Evolutionary conservation across 305 asterid genomes (phyloP), one percentile per base, ranked within the genome.

Genomic region (Solanum hybrid): DNA sequence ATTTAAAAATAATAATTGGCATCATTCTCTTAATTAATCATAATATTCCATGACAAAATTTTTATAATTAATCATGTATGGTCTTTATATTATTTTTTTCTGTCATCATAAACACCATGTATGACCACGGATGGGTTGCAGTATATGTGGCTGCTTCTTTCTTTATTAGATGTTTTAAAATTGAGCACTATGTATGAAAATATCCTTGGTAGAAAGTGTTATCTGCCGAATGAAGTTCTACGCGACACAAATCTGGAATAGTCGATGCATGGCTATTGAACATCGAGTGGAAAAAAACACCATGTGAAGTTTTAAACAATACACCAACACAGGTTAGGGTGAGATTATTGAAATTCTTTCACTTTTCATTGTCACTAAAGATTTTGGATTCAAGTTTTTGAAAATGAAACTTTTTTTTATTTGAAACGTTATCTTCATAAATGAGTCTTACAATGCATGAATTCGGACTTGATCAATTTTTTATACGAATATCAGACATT

Each of bases 111-210:
- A 73, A 73, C 20, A 6, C 18, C 5, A 26, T 18, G 10, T 57
- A 57, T 10, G n/a, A 57, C 1, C 2, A 6, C 0, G 4, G 0
- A 57, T 57, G n/a, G 3, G 4, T 8, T 16, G 4, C 2, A 6
- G 0, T 3, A 1, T 14, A 46, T 46, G 20, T 13, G 64, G 1
- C 1, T 51, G 22, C 3, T 16, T 2, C 8, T 5, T 16, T 51
- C 1, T 51, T 46, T 2, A 16, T 51, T 0, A 57, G 10, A 18
- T 3, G 4, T 18, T 18, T 57, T 3, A 57, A 3, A 57, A 2
- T 16, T 5, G 64, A 51, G 67, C 9, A 16, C 3, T 6, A 16
- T 16, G n/a, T 16, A 51, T 16, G 67, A 16, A 5, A 51, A 51
- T 5, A 16, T 1, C 2, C 1, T 51, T 51, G 22, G 4, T 16